Conservation (phyloP, 1,139 yeast genomes). For the Suhomyces chickasaworum region DNA sequence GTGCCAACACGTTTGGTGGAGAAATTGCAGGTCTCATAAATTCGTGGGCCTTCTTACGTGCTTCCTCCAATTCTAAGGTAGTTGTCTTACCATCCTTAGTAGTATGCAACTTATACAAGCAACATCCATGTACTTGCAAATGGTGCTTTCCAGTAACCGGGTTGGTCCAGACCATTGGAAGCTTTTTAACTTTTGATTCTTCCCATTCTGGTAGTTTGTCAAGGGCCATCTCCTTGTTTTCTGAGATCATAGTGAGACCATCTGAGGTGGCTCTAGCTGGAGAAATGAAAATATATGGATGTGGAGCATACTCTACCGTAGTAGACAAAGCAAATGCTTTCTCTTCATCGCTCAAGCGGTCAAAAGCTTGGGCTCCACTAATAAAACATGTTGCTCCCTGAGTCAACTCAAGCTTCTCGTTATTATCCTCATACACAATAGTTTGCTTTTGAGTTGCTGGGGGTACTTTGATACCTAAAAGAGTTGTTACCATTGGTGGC, state of each 20-base stretch:
- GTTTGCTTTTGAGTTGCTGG: slow-evolving; percentile 45
- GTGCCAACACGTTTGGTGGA: slow-evolving; percentile 73
- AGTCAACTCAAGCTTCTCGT: slow-evolving; percentile 63
- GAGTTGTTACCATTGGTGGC: slow-evolving; percentile 83
- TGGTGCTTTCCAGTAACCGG: slow-evolving; percentile 85
- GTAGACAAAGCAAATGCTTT: slow-evolving; percentile 72
- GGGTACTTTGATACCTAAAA: slow-evolving; percentile 82
- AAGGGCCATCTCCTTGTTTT: slow-evolving; percentile 66
- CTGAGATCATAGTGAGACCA: slow-evolving; percentile 83
- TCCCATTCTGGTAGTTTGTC: slow-evolving; percentile 83
- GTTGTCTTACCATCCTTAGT: slow-evolving; percentile 53
- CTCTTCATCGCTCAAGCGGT: slow-evolving; percentile 64
- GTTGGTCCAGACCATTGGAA: slow-evolving; percentile 90
- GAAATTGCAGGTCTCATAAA: slow-evolving; percentile 85
- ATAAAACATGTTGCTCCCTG: slow-evolving; percentile 90
- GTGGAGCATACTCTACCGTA: slow-evolving; percentile 85
- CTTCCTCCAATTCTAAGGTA: slow-evolving; percentile 62
- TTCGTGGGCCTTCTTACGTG: slow-evolving; percentile 67
- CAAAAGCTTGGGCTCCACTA: slow-evolving; percentile 76
- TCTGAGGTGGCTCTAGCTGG: slow-evolving; percentile 81
- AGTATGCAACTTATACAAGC: slow-evolving; percentile 68
- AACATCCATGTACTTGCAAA: slow-evolving; percentile 84
- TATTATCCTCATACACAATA: slow-evolving; percentile 63
- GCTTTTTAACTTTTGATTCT: slow-evolving; percentile 65
- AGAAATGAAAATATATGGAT: slow-evolving; percentile 82